phyloP scores from a whole-genome alignment of 176 grass and related monocot species.

The Urochloa ruziziensis region DNA sequence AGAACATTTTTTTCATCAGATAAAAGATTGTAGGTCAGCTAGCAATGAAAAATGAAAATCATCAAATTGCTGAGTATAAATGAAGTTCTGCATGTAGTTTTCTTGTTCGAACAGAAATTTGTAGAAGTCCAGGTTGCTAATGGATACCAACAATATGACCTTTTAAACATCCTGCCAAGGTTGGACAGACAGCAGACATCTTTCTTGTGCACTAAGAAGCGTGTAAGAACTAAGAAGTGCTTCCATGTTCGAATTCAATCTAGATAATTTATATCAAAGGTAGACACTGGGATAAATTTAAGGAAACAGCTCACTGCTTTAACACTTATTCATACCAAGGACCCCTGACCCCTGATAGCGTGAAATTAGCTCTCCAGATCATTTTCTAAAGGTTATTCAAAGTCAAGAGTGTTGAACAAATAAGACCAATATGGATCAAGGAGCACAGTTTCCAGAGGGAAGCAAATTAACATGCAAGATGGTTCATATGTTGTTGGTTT shows the following conservation, averaged over 20 bases:
- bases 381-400: no score
- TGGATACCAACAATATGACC: slow-evolving; percentile 94
- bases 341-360: no score
- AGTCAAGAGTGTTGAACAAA: no score
- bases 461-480: no score
- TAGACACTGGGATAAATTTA: slow-evolving; percentile 9
- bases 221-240: slow-evolving; percentile 64
- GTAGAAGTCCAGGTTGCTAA: no score
- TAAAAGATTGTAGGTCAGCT: background rate
- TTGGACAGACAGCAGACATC: slow-evolving; percentile 70
- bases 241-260: slow-evolving; percentile 94
- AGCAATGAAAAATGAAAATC: background rate
- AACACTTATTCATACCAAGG: no score
- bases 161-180: slow-evolving; percentile 79
- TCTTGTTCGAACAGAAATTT: slow-evolving; percentile 91
- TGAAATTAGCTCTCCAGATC: no score
- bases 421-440: no score
- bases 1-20: no score
- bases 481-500: no score
- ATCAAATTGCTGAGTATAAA: background rate
- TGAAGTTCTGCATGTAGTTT: slow-evolving; percentile 65
- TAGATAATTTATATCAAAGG: slow-evolving; percentile 35
- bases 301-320: no score
- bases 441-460: no score
- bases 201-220: slow-evolving; percentile 90